These are phyloP conservation scores for Cordyceps javanica DNA, from an alignment of 2,329 filamentous ascomycete species.

Conservation along the genomic window DNA sequence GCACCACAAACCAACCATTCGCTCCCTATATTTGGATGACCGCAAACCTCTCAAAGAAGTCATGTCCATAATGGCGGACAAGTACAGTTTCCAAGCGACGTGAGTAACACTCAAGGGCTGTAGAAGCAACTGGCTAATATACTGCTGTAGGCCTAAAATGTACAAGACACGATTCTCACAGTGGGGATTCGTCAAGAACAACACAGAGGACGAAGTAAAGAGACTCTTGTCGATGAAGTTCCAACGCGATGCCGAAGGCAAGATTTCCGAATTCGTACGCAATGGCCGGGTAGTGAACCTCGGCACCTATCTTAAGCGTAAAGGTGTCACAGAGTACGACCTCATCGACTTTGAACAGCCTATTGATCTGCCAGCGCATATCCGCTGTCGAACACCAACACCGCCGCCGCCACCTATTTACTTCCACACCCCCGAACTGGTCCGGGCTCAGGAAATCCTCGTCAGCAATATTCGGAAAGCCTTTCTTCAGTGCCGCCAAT, in stretches of 20 bases:
- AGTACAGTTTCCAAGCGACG: conserved; percentile 44
- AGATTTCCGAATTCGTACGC: conserved; percentile 46
- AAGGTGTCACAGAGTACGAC: conserved; percentile 48
- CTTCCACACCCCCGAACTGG: conserved; percentile 35
- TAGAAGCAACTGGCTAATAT: conserved; percentile 15
- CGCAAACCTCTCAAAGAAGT: conserved; percentile 46
- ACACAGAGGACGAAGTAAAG: conserved; percentile 48
- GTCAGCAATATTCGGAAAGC: conserved; percentile 39
- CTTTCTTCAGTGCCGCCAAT: conserved; percentile 38
- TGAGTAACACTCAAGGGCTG: conserved; percentile 23
- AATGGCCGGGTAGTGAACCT: conserved; percentile 47
- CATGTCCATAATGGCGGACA: conserved; percentile 44
- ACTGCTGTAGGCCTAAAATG: conserved; percentile 40
- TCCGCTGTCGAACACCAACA: conserved; percentile 39
- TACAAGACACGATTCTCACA: conserved; percentile 51
- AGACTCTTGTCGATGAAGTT: conserved; percentile 45
- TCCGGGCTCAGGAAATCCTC: conserved; percentile 38
- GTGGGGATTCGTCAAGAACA: conserved; percentile 51
- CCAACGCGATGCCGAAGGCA: conserved; percentile 46
- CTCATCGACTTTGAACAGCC: conserved; percentile 40
- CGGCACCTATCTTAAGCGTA: conserved; percentile 46
- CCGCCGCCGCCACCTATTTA: conserved; percentile 37
- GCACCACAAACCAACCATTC: conserved; percentile 39
- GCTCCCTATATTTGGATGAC: conserved; percentile 41
- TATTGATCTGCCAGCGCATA: conserved; percentile 36